phyloP scores from a whole-genome alignment of 257 asterid genomes.

The Solanum tacnaense region DNA sequence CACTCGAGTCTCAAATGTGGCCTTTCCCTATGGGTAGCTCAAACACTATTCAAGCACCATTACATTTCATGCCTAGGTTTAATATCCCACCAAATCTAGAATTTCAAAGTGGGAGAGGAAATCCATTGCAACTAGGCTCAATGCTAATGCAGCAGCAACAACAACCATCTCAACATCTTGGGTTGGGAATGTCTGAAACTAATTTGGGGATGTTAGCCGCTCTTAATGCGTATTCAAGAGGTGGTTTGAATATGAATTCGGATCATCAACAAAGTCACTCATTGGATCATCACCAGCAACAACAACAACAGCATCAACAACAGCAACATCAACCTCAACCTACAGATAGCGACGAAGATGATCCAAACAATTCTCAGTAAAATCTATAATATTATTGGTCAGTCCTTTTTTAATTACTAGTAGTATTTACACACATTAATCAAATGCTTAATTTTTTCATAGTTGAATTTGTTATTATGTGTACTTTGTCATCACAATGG shows the following conservation, averaged over 20 bases:
- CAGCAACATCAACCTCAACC: conserved; percentile 16
- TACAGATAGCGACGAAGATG: conserved; percentile 37
- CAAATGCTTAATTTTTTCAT: background rate
- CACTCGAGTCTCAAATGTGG: conserved; percentile 43
- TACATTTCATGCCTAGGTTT: conserved; percentile 46
- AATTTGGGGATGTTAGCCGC: conserved; percentile 56
- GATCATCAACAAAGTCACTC: conserved; percentile 12
- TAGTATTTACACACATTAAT: background rate
- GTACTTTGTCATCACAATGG: background rate
- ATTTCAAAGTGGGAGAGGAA: conserved; percentile 27
- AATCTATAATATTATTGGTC: background rate
- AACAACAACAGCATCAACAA: background rate
- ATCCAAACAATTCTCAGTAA: conserved; percentile 30
- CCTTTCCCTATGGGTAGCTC: conserved; percentile 29
- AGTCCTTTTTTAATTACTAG: background rate
- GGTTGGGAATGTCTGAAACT: conserved; percentile 31
- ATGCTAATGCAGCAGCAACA: conserved; percentile 21
- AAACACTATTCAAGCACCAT: conserved; percentile 28
- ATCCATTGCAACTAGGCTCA: conserved; percentile 32
- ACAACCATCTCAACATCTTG: conserved; percentile 35
- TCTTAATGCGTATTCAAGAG: conserved; percentile 33
- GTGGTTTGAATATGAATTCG: conserved; percentile 21
- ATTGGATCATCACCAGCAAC: conserved; percentile 17
- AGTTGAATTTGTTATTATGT: background rate
- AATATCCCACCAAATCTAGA: conserved; percentile 40